Evolutionary conservation across 345 rosid genomes (phyloP), one percentile per base, ranked within the genome.

Genomic region (Cardamine chenopodiifolia): DNA sequence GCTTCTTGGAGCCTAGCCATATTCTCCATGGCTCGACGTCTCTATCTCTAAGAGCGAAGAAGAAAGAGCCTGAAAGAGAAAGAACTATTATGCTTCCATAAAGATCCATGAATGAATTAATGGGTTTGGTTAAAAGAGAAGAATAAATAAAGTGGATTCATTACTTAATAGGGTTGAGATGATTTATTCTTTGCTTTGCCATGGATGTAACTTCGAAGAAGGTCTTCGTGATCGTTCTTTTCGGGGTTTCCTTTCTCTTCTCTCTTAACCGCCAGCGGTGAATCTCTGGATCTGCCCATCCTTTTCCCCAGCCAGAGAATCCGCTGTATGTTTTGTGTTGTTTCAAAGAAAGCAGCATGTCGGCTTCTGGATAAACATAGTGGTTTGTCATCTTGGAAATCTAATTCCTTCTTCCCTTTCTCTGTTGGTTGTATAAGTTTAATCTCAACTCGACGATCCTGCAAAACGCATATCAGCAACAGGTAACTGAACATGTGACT

Each of bases 221-320:
- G 60, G n/a, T 25, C 55, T 25, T 55, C 42, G 68, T 50, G 55
- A 44, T 62, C 79, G 57, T 23, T 25, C 48, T 69, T 49, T 74
- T 49, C 55, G 47, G 0, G 70, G 48, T 62, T 70, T 70, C 63
- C 34, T 32, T 55, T 54, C 60, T 56, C 76, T 44, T 19, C 54
- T 73, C 81, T 48, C 42, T 82, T 56, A 91, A 70, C 32, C 94
- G 86, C 37, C 80, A 85, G 1, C 88, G 87, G 2, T 94, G 87
- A 70, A 85, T 90, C 81, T 87, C 92, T 32, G 97, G 96, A 83
- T 89, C 87, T 28, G 96, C 96, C 98, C 98, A 93, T 52, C 97
- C 97, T 68, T 83, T 89, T 11, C 97, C 92, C 96, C 97, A 89
- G 1, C 82, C 85, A 4, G 92, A 82, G 80, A 89, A 86, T 47